Conservation (phyloP, 169 alveolate species). For the Plasmodium adleri region DNA sequence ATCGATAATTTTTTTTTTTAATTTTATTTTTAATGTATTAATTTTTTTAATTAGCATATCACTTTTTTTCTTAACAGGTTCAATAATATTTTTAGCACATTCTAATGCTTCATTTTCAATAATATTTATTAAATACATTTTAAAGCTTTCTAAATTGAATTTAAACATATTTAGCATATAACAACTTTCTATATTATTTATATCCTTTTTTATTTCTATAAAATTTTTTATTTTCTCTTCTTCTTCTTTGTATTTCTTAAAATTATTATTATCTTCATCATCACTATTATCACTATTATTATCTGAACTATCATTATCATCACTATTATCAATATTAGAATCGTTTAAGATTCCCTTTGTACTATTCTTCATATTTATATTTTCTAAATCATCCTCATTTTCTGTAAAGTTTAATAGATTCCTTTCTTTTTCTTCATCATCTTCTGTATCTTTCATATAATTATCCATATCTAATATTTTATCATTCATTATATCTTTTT, state of each 20-base stretch:
- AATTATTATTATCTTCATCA: slow-evolving; percentile 9
- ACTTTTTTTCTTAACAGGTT: slow-evolving; percentile 67
- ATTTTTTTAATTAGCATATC: slow-evolving; percentile 66
- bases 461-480: slow-evolving; percentile 1
- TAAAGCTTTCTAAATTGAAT: slow-evolving; percentile 69
- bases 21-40: slow-evolving; percentile 28
- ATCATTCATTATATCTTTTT: not conserved
- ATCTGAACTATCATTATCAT: slow-evolving; percentile 6
- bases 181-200: slow-evolving; percentile 61
- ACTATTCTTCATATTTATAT: not conserved
- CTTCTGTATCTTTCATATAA: not conserved
- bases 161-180: slow-evolving; percentile 53
- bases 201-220: slow-evolving; percentile 65
- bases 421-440: slow-evolving; percentile 2
- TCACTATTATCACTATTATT: not conserved
- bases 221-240: slow-evolving; percentile 68
- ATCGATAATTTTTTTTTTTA: slow-evolving; percentile 59
- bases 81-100: slow-evolving; percentile 65
- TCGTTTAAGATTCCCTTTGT: too few species aligned
- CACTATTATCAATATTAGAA: not conserved
- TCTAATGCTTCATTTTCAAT: slow-evolving; percentile 72
- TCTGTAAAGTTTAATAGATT: slow-evolving; percentile 8
- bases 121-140: slow-evolving; percentile 53
- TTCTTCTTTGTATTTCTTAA: slow-evolving; percentile 43
- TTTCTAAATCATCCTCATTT: not conserved